These are phyloP conservation scores for Zygosaccharomyces bisporus DNA, from an alignment of 805 yeast genomes.

Conservation along the genomic window DNA sequence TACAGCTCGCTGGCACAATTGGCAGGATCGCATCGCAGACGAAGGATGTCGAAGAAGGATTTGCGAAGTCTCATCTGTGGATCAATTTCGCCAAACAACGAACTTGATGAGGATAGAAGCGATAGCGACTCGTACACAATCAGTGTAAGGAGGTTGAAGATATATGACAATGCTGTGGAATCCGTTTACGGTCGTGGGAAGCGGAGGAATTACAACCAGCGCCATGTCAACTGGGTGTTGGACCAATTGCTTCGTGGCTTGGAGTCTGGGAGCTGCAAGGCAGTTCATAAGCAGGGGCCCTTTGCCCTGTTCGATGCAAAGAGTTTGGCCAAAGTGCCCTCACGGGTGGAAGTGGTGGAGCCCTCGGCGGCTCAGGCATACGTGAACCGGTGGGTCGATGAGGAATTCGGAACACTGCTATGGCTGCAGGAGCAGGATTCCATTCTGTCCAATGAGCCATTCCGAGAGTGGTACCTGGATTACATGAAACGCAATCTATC, in stretches of 20 bases:
- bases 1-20: conserved; percentile 2
- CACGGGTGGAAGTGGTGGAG: not conserved
- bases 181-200: conserved; percentile 23
- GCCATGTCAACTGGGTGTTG: conserved; percentile 23
- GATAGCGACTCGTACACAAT: conserved; percentile 25
- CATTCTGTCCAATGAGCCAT: conserved; percentile 17
- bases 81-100: not conserved
- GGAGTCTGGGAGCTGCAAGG: not conserved
- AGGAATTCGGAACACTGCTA: conserved; percentile 14
- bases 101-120: conserved; percentile 1
- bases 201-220: conserved; percentile 20
- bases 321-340: not conserved
- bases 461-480: conserved; percentile 20
- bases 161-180: conserved; percentile 28
- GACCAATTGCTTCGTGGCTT: conserved; percentile 15
- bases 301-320: conserved; percentile 13
- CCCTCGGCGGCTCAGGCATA: conserved; percentile 2
- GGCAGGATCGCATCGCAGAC: not conserved
- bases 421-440: conserved; percentile 21
- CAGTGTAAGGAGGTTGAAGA: conserved; percentile 32
- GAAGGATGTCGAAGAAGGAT: conserved; percentile 5
- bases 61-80: not conserved
- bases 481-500: conserved; percentile 16
- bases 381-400: conserved; percentile 14
- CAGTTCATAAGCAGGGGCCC: conserved; percentile 18